phyloP scores from a whole-genome alignment of 805 yeast genomes.

The Cyberlindnera subsufficiens region DNA sequence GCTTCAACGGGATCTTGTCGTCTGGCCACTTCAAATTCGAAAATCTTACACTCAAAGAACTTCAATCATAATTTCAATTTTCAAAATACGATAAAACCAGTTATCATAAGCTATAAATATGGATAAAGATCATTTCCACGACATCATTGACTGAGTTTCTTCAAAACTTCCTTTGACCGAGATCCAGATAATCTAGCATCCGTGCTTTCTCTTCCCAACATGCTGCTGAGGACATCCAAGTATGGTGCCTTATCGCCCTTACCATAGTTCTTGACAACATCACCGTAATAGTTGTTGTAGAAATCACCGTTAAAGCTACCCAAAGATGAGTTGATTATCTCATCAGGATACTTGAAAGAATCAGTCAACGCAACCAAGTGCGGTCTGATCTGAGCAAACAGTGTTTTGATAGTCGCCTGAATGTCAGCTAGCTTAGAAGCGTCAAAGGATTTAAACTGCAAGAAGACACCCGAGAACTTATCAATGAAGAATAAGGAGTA shows the following conservation, averaged over 20 bases:
- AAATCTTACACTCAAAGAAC: no score
- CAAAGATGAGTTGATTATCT: slow-evolving; percentile 73
- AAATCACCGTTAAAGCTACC: slow-evolving; percentile 81
- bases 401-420: slow-evolving; percentile 37
- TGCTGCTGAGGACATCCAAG: slow-evolving; percentile 31
- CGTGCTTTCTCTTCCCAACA: slow-evolving; percentile 34
- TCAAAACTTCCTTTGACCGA: slow-evolving; percentile 24
- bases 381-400: slow-evolving; percentile 50
- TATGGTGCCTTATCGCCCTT: slow-evolving; percentile 48
- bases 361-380: slow-evolving; percentile 78
- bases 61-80: no score
- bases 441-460: slow-evolving; percentile 54
- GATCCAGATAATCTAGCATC: slow-evolving; percentile 31
- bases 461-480: slow-evolving; percentile 63
- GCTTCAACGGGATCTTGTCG: not conserved
- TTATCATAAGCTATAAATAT: not conserved
- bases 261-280: slow-evolving; percentile 43
- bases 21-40: not conserved
- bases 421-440: slow-evolving; percentile 40
- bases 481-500: slow-evolving; percentile 67
- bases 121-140: not conserved
- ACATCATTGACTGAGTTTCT: slow-evolving; percentile 24
- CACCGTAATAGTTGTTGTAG: slow-evolving; percentile 71
- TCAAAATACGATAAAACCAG: no score
- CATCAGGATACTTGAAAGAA: slow-evolving; percentile 77